Evolutionary conservation across 129 eudicot genomes (phyloP).

Genomic region (Helianthus tuberosus): DNA sequence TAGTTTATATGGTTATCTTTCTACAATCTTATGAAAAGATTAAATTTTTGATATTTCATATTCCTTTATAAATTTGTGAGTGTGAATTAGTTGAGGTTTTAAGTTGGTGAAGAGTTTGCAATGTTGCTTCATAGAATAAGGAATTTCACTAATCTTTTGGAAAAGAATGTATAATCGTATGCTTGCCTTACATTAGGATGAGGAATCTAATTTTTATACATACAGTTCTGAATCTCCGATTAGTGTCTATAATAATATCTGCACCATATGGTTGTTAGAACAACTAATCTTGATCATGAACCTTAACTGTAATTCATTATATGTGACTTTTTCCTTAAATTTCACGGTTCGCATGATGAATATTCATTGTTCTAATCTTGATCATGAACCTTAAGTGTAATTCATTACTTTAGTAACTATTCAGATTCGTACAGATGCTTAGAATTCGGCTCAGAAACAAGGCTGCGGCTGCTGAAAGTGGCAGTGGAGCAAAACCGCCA

Average conservation of each 20-base stretch:
- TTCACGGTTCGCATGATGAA: background rate
- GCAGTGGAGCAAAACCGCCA: conserved; percentile 48
- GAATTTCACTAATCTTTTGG: background rate
- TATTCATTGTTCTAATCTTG: background rate
- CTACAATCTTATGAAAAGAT: too few relatives aligned
- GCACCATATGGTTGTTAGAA: background rate
- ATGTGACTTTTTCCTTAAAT: background rate
- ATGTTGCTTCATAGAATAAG: too few relatives aligned
- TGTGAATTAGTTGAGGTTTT: background rate
- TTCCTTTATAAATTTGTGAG: background rate
- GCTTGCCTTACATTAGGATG: background rate
- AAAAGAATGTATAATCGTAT: background rate
- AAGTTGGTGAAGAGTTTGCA: too few relatives aligned
- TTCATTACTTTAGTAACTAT: too few relatives aligned
- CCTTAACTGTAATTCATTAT: background rate
- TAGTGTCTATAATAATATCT: background rate
- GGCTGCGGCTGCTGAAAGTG: conserved; percentile 52
- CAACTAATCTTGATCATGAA: background rate
- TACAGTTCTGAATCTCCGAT: background rate
- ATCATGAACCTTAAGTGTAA: too few relatives aligned
- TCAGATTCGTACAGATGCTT: too few relatives aligned
- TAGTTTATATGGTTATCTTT: too few relatives aligned
- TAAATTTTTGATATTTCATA: background rate
- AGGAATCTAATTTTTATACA: background rate
- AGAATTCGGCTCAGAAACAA: conserved; percentile 69